Conservation (phyloP, 179 eudicot genomes). For the Patellifolia procumbens region DNA sequence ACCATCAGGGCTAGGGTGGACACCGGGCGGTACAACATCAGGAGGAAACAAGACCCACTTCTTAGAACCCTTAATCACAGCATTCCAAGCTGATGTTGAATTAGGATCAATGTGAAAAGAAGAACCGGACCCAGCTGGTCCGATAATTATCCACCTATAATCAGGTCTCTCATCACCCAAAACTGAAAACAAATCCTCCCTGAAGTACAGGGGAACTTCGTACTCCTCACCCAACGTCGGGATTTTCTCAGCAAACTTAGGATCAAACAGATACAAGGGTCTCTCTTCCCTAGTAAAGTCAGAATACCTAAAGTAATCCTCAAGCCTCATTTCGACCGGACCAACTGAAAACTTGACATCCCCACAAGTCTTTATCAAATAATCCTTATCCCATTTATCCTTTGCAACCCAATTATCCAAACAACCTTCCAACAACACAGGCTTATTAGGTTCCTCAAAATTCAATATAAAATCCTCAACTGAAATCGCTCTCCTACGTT, state of each 20-base stretch:
- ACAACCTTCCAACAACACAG: slow-evolving; percentile 91
- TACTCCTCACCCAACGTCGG: slow-evolving; percentile 63
- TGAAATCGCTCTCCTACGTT: slow-evolving; percentile 71
- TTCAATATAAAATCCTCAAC: slow-evolving; percentile 70
- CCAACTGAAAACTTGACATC: slow-evolving; percentile 73
- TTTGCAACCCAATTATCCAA: slow-evolving; percentile 73
- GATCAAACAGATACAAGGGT: slow-evolving; percentile 93
- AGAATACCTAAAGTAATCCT: slow-evolving; percentile 73
- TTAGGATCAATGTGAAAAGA: slow-evolving; percentile 98
- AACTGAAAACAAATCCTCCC: slow-evolving; percentile 82
- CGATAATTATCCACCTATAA: slow-evolving; percentile 92
- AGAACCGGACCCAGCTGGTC: slow-evolving; percentile 98
- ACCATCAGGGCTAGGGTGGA: slow-evolving; percentile 97
- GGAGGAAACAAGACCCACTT: slow-evolving; percentile 97
- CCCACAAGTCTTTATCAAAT: slow-evolving; percentile 61
- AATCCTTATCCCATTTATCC: slow-evolving; percentile 71
- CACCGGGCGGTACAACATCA: slow-evolving; percentile 93
- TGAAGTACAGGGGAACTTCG: slow-evolving; percentile 73
- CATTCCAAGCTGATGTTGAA: slow-evolving; percentile 99
- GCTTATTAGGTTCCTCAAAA: slow-evolving; percentile 88
- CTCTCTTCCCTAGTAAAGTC: slow-evolving; percentile 80
- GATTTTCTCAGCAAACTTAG: slow-evolving; percentile 77
- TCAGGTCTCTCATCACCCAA: slow-evolving; percentile 93
- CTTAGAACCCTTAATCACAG: slow-evolving; percentile 89
- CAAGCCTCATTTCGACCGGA: slow-evolving; percentile 84